Evolutionary conservation across 2,329 filamentous ascomycete species (phyloP).

Genomic region (Teratosphaeria viscida): DNA sequence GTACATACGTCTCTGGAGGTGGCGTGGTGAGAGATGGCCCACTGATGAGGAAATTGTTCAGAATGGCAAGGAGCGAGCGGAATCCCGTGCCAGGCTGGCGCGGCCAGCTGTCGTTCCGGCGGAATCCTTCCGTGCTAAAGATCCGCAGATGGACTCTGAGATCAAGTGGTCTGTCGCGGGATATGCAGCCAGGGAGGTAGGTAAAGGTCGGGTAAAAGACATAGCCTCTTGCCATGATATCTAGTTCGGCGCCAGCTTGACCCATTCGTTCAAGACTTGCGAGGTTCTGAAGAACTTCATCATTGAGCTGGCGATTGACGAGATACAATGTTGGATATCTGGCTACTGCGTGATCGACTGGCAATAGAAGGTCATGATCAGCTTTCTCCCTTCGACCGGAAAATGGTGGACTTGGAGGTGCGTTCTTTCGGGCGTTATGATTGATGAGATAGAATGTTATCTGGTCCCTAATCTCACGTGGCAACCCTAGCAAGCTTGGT

Average conservation of each 20-base stretch:
- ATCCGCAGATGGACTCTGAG: slow-evolving; percentile 13
- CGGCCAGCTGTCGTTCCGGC: slow-evolving; percentile 10
- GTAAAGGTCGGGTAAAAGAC: slow-evolving; percentile 16
- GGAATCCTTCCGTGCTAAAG: slow-evolving; percentile 17
- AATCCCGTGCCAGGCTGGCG: slow-evolving; percentile 10
- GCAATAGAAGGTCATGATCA: slow-evolving; percentile 1
- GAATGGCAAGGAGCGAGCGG: slow-evolving; percentile 10
- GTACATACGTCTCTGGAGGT: not conserved
- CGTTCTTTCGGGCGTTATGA: slow-evolving; percentile 3
- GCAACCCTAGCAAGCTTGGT: slow-evolving; percentile 9
- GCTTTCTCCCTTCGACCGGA: slow-evolving; percentile 3
- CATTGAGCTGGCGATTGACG: slow-evolving; percentile 10
- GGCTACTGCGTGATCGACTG: slow-evolving; percentile 6
- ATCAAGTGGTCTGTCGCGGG: slow-evolving; percentile 5
- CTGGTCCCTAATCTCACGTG: slow-evolving; percentile 15
- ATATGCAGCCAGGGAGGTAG: slow-evolving; percentile 4
- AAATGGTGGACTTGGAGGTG: slow-evolving; percentile 1
- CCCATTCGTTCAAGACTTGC: slow-evolving; percentile 4
- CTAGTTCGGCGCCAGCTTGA: slow-evolving; percentile 8
- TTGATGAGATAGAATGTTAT: slow-evolving; percentile 10
- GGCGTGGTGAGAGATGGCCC: slow-evolving; percentile 10
- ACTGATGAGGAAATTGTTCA: slow-evolving; percentile 13
- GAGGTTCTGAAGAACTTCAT: slow-evolving; percentile 9
- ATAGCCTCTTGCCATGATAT: slow-evolving; percentile 14
- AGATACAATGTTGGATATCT: slow-evolving; percentile 5